Base-by-base conservation (phyloP, 331 rosid species). In the Rosa hybrid region DNA sequence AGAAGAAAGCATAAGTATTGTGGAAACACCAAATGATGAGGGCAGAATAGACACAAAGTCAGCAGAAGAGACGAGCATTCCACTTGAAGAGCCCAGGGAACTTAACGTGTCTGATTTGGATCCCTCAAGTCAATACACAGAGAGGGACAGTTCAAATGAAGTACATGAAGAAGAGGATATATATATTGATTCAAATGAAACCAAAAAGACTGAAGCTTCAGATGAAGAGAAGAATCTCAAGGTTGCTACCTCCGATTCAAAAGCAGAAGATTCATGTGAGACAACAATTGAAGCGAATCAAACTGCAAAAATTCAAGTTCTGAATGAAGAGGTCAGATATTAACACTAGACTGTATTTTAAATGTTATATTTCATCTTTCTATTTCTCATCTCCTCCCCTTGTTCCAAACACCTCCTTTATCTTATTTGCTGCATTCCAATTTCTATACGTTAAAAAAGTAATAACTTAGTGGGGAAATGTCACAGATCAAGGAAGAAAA, bases 261-360 rank as follows among this genome's bases (percentile, higher is more conserved):
- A 21, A 16, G 72, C 78, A 34, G 79, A 71, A 64, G 85, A 69
- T 68, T 59, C 9, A 68, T 20, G 38, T 50, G 56, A 78, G 67
- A 65, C 12, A 70, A 48, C 68, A 71, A 57, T n/a, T 67, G 86
- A 84, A 72, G 85, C 68, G 57, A 68, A 74, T 63, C 49, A 71
- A 59, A 57, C 44, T 39, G 39, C 27, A 11, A 60, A 79, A 64
- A 68, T 68, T 17, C 45, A 57, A 30, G 68, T 81, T 75, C 14
- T 62, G 59, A 68, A 63, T 39, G 78, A 77, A 56, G 81, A 83
- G 87, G 90, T 87, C 49, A 77, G 85, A 76, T 21, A 53, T 46
- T 44, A 23, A 60, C 59, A 20, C 7, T 71, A 34, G 0, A 71
- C 59, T 27, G 10, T 49, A 4, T 64, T 1, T 72, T 72, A 48